phyloP scores from a whole-genome alignment of 352 stramenopile species.

The Phytophthora pistaciae region DNA sequence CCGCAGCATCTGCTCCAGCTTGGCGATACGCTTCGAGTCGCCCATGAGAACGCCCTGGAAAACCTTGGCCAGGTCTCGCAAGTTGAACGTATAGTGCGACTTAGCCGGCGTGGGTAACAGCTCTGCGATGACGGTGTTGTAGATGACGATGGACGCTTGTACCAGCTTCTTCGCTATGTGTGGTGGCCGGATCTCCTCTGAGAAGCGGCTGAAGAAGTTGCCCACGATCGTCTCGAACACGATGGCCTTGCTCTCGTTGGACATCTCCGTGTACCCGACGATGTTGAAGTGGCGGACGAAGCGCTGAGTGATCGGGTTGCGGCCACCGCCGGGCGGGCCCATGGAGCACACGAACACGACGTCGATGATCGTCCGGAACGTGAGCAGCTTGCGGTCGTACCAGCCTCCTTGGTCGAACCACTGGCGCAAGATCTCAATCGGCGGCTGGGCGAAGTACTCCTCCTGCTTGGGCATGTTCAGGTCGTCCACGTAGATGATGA shows the following conservation, averaged over 20 bases:
- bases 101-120: constrained; percentile 86
- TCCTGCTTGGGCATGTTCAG: constrained; percentile 97
- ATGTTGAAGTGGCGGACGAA: constrained; percentile 91
- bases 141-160: constrained; percentile 79
- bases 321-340: constrained; percentile 80
- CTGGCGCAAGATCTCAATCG: constrained; percentile 95
- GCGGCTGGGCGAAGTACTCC: constrained; percentile 94
- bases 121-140: constrained; percentile 87
- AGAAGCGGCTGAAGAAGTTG: constrained; percentile 77
- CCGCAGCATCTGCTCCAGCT: constrained; percentile 74
- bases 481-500: constrained; percentile 95
- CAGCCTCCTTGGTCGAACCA: constrained; percentile 96
- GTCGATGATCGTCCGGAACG: constrained; percentile 94
- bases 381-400: constrained; percentile 95
- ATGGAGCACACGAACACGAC: constrained; percentile 87
- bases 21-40: constrained; percentile 75
- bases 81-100: constrained; percentile 91
- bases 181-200: constrained; percentile 68
- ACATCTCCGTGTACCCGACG: constrained; percentile 87
- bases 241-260: constrained; percentile 81
- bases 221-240: constrained; percentile 87
- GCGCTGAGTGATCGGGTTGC: constrained; percentile 82
- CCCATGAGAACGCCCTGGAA: constrained; percentile 89
- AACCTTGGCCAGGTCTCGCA: constrained; percentile 90
- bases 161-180: constrained; percentile 71